A percentile compares a stretch with the other conserved stretches of the same genome.
These are phyloP conservation scores for Leucogyrophana mollusca DNA, from an alignment of 768 basidiomycete genomes.

Conservation along the genomic window DNA sequence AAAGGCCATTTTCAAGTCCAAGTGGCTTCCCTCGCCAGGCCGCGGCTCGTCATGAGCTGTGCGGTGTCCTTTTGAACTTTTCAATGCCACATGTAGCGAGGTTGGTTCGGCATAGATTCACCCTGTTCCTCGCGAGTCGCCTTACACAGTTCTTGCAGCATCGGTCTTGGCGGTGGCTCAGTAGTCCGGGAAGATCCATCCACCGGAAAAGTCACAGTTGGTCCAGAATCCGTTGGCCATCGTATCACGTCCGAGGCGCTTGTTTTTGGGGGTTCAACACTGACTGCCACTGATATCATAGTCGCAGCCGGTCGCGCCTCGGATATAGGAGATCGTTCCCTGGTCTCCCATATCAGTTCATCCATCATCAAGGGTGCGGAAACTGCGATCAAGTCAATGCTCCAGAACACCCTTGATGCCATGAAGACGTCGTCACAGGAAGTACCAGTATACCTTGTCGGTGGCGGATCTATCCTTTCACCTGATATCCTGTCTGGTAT, in stretches of 20 bases:
- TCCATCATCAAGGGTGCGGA: slow-evolving; percentile 33
- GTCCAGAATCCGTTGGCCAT: slow-evolving; percentile 68
- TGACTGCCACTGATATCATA: slow-evolving; percentile 63
- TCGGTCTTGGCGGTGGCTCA: slow-evolving; percentile 68
- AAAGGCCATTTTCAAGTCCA: slow-evolving; percentile 29
- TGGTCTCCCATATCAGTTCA: slow-evolving; percentile 18
- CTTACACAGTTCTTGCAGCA: slow-evolving; percentile 28
- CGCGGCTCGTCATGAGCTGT: slow-evolving; percentile 59
- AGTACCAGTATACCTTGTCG: slow-evolving; percentile 59
- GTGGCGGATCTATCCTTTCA: slow-evolving; percentile 62
- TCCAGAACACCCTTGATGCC: slow-evolving; percentile 50
- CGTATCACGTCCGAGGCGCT: slow-evolving; percentile 44
- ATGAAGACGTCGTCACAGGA: slow-evolving; percentile 67
- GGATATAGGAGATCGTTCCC: slow-evolving; percentile 24
- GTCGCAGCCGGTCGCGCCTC: slow-evolving; percentile 38
- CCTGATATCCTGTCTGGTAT: slow-evolving; percentile 53
- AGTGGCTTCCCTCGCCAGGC: slow-evolving; percentile 64
- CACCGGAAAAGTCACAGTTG: slow-evolving; percentile 45
- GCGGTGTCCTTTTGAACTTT: slow-evolving; percentile 60
- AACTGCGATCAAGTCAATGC: slow-evolving; percentile 38
- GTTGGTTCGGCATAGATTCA: slow-evolving; percentile 9
- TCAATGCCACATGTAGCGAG: slow-evolving; percentile 55
- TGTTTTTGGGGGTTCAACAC: slow-evolving; percentile 53
- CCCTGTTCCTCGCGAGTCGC: background rate
- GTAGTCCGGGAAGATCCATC: slow-evolving; percentile 36